phyloP scores from a whole-genome alignment of 2,329 filamentous ascomycete genomes.

The Corniculantispora saksenae region DNA sequence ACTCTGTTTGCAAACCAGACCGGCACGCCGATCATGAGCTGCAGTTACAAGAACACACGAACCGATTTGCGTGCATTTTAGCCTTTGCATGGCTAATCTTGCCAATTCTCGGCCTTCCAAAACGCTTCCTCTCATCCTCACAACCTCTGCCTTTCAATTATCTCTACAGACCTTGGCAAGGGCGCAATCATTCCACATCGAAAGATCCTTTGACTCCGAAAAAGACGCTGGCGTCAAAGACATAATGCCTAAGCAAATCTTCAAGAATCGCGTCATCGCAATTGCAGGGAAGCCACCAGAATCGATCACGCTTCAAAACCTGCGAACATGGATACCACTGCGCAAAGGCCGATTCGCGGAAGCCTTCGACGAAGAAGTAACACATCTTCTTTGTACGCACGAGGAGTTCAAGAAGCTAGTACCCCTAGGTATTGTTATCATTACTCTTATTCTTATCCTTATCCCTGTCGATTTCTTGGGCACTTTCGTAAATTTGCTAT shows the following conservation, averaged over 20 bases:
- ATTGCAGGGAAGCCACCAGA: slow-evolving; percentile 59
- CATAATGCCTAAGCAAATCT: slow-evolving; percentile 42
- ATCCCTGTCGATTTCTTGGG: too few relatives aligned
- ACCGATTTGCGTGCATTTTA: background rate
- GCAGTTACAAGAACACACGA: background rate
- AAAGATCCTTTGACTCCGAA: too few relatives aligned
- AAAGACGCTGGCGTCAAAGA: too few relatives aligned
- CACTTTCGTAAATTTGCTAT: too few relatives aligned
- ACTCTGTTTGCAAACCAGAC: background rate
- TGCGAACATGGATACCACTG: slow-evolving; percentile 64
- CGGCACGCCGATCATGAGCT: background rate
- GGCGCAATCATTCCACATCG: too few relatives aligned
- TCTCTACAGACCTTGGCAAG: too few relatives aligned
- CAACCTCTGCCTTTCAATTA: too few relatives aligned
- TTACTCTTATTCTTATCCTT: background rate
- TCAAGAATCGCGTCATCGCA: slow-evolving; percentile 57
- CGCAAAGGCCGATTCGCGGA: slow-evolving; percentile 61
- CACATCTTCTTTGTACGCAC: slow-evolving; percentile 70
- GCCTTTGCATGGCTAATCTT: background rate
- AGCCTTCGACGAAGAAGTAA: slow-evolving; percentile 57
- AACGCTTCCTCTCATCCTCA: too few relatives aligned
- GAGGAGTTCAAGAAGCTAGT: slow-evolving; percentile 57
- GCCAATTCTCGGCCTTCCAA: too few relatives aligned
- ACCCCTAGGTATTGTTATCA: slow-evolving; percentile 35
- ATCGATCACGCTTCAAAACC: slow-evolving; percentile 51